These are phyloP conservation scores for Eucalyptus victrix DNA, from an alignment of 345 rosid genomes.

Conservation along the genomic window DNA sequence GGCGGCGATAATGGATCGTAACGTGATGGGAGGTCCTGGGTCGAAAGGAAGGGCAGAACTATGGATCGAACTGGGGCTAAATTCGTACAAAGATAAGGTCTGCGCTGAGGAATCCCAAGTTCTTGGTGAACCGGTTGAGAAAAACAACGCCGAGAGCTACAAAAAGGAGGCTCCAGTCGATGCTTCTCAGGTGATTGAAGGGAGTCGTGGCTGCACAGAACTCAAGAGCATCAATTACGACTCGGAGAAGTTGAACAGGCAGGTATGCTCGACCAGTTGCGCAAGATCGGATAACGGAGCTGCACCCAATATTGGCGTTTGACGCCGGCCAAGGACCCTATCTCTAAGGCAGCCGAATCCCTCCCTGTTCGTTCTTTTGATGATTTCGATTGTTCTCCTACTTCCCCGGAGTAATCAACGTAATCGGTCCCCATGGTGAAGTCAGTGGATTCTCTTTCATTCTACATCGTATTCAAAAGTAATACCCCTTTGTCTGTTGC, in stretches of 20 bases:
- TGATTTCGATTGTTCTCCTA: conserved; percentile 2
- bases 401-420: conserved; percentile 3
- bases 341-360: background rate
- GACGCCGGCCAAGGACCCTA: background rate
- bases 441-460: conserved; percentile 1
- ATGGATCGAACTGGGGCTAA: background rate
- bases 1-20: background rate
- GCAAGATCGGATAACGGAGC: conserved; percentile 52
- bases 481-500: background rate
- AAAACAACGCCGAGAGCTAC: background rate
- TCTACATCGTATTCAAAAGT: background rate
- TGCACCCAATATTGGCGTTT: background rate
- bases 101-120: background rate
- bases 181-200: background rate
- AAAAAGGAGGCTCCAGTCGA: background rate
- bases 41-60: background rate
- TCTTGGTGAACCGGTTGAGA: background rate
- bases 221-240: background rate
- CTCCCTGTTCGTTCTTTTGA: background rate
- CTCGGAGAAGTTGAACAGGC: background rate
- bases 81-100: background rate
- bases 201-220: background rate
- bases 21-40: background rate
- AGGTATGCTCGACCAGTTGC: conserved; percentile 21
- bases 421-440: background rate